phyloP scores from a whole-genome alignment of 176 grass and related monocot genomes.

The Oryza coarctata region DNA sequence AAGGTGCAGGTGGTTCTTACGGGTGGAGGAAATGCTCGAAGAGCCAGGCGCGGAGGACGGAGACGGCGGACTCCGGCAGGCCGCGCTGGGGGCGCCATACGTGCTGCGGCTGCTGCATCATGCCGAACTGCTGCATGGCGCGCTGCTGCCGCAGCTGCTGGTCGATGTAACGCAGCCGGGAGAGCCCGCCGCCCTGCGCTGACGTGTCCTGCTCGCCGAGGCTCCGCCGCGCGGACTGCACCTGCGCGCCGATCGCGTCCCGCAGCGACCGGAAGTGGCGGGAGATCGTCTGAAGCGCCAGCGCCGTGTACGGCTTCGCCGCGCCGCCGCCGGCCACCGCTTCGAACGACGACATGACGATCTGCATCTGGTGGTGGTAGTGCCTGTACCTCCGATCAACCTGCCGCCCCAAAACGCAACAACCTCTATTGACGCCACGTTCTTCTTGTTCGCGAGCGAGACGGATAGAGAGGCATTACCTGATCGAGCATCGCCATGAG shows the following conservation, averaged over 20 bases:
- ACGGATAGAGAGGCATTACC: slow-evolving; percentile 21
- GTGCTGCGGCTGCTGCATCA: slow-evolving; percentile 90
- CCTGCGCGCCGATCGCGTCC: slow-evolving; percentile 74
- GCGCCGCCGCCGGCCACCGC: slow-evolving; percentile 57
- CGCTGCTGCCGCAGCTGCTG: slow-evolving; percentile 91
- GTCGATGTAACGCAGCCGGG: slow-evolving; percentile 83
- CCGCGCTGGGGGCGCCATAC: slow-evolving; percentile 86
- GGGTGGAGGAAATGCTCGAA: slow-evolving; percentile 97
- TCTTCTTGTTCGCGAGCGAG: too few species aligned
- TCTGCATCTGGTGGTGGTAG: slow-evolving; percentile 86
- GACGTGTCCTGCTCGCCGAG: slow-evolving; percentile 69
- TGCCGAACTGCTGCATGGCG: slow-evolving; percentile 92
- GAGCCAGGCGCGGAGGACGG: slow-evolving; percentile 87
- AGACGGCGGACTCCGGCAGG: slow-evolving; percentile 86
- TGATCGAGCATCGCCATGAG: slow-evolving; percentile 87
- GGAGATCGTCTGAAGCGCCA: slow-evolving; percentile 91
- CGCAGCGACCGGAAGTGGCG: slow-evolving; percentile 84
- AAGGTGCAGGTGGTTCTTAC: slow-evolving; percentile 31
- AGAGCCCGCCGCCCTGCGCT: slow-evolving; percentile 48
- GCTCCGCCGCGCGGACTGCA: slow-evolving; percentile 59
- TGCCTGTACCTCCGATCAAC: slow-evolving; percentile 86
- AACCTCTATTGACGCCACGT: not conserved
- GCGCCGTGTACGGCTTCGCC: slow-evolving; percentile 74
- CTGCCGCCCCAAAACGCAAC: slow-evolving; percentile 16
- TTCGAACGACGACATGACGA: slow-evolving; percentile 74